These are phyloP conservation scores for Cladosporium sp. DNA, from an alignment of 2,329 filamentous ascomycete species.

Conservation along the genomic window DNA sequence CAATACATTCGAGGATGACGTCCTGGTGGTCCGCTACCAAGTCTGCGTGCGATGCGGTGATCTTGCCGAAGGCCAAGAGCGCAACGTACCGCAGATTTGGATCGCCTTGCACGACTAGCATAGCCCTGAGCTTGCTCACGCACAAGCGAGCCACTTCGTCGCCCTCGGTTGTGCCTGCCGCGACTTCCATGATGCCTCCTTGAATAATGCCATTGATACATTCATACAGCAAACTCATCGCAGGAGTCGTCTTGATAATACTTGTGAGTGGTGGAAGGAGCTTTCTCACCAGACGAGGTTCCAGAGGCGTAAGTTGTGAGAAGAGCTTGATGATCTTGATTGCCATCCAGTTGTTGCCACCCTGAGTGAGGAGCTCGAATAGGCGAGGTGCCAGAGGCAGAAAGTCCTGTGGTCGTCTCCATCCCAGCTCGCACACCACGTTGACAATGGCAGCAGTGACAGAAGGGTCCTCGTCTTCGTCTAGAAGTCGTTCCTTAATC, in stretches of 20 bases:
- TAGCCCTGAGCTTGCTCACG: conserved; percentile 84
- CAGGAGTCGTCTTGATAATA: conserved; percentile 87
- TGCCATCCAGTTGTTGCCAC: conserved; percentile 98
- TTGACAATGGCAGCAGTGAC: conserved; percentile 96
- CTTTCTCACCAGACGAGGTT: conserved; percentile 86
- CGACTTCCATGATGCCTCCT: conserved; percentile 81
- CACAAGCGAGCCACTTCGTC: conserved; percentile 91
- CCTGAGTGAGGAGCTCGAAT: conserved; percentile 86
- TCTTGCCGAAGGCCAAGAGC: conserved; percentile 88
- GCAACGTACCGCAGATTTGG: conserved; percentile 98
- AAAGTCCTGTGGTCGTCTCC: conserved; percentile 90
- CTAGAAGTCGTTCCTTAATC: conserved; percentile 89
- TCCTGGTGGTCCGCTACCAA: conserved; percentile 90
- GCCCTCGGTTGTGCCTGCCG: conserved; percentile 70
- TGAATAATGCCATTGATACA: conserved; percentile 98
- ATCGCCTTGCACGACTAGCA: conserved; percentile 90
- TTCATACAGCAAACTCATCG: conserved; percentile 97
- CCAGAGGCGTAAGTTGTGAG: conserved; percentile 84
- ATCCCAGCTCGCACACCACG: conserved; percentile 91
- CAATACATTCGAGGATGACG: conserved; percentile 92
- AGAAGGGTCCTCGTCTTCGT: conserved; percentile 81
- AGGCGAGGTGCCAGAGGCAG: conserved; percentile 82
- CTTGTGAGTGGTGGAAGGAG: conserved; percentile 83
- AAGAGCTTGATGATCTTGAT: conserved; percentile 99
- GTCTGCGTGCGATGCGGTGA: conserved; percentile 79